phyloP scores from a whole-genome alignment of 1,139 yeast genomes.

The Maudiozyma humilis region DNA sequence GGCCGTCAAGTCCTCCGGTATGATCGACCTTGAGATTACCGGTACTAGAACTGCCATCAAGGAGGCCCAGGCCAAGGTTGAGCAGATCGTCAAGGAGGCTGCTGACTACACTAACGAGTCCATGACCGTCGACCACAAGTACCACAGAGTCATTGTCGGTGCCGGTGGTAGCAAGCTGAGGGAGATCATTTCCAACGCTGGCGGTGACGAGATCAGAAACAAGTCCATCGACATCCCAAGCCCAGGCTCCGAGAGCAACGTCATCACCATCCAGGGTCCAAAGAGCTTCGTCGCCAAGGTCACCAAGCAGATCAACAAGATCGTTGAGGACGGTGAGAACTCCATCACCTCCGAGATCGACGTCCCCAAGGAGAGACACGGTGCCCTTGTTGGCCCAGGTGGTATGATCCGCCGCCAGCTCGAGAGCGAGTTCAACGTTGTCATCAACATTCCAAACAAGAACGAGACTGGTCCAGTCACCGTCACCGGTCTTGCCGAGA shows the following conservation, averaged over 20 bases:
- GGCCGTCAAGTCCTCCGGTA: slow-evolving; percentile 35
- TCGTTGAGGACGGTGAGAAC: slow-evolving; percentile 61
- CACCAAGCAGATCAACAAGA: slow-evolving; percentile 51
- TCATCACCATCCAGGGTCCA: slow-evolving; percentile 67
- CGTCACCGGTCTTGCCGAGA: slow-evolving; percentile 55
- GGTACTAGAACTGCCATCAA: slow-evolving; percentile 80
- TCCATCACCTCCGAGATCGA: slow-evolving; percentile 49
- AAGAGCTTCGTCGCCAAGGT: slow-evolving; percentile 64
- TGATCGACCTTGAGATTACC: slow-evolving; percentile 57
- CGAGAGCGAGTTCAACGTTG: slow-evolving; percentile 61
- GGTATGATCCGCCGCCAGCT: slow-evolving; percentile 68
- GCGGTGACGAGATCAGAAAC: slow-evolving; percentile 49
- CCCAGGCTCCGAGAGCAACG: slow-evolving; percentile 54
- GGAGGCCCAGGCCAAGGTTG: slow-evolving; percentile 59
- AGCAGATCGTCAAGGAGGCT: slow-evolving; percentile 55
- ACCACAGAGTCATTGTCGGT: slow-evolving; percentile 76
- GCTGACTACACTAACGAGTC: slow-evolving; percentile 57
- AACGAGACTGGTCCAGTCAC: slow-evolving; percentile 38
- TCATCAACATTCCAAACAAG: slow-evolving; percentile 61
- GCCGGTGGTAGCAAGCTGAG: slow-evolving; percentile 69
- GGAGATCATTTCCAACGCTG: slow-evolving; percentile 71
- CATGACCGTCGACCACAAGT: slow-evolving; percentile 62
- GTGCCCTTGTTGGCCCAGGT: slow-evolving; percentile 72
- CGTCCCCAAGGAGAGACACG: slow-evolving; percentile 68
- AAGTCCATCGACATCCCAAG: slow-evolving; percentile 70